Conservation (phyloP, 805 yeast genomes). For the Lachancea quebecensis region DNA sequence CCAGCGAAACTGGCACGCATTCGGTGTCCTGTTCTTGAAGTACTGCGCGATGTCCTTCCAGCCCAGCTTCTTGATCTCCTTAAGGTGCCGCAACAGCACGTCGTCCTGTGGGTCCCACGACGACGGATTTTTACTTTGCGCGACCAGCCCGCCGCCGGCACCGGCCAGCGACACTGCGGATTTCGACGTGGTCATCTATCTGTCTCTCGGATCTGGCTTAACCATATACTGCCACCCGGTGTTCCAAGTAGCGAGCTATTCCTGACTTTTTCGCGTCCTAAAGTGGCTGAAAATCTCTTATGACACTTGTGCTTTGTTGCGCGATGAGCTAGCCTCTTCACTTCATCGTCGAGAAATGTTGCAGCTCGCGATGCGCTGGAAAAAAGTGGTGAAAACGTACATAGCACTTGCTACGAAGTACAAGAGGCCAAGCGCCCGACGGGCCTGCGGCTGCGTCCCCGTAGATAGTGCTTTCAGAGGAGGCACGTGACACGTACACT, state of each 20-base stretch:
- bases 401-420: neutral
- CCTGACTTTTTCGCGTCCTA: too few species aligned
- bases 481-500: too few species aligned
- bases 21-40: slow-evolving; percentile 75
- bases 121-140: slow-evolving; percentile 35
- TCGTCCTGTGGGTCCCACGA: slow-evolving; percentile 83
- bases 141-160: slow-evolving; percentile 1
- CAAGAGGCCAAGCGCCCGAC: too few species aligned
- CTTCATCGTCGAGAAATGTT: neutral
- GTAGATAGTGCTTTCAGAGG: too few species aligned
- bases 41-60: slow-evolving; percentile 84
- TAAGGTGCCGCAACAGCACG: slow-evolving; percentile 59
- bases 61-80: slow-evolving; percentile 77
- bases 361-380: neutral
- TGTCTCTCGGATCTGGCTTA: neutral
- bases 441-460: too few species aligned
- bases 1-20: slow-evolving; percentile 89
- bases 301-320: neutral
- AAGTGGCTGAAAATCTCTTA: too few species aligned
- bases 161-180: slow-evolving; percentile 3
- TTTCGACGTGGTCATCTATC: slow-evolving; percentile 4
- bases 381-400: neutral
- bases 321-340: neutral
- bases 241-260: too few species aligned
- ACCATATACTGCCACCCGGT: too few species aligned